phyloP scores from a whole-genome alignment of 257 asterid species.

The Cordia subcordata region DNA sequence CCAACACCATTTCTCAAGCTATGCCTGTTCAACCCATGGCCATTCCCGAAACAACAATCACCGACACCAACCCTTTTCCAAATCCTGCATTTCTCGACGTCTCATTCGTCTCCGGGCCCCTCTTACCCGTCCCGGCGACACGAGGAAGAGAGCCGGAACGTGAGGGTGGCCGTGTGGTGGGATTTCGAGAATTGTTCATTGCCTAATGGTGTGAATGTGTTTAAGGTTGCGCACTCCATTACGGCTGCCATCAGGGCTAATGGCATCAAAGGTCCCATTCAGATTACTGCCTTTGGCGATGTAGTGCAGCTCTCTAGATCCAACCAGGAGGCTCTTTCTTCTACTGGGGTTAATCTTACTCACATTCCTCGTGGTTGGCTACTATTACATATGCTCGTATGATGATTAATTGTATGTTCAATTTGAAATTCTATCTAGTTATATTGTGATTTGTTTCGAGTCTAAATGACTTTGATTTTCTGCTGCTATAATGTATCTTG shows the following conservation, averaged over 20 bases:
- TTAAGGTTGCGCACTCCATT: conserved; percentile 54
- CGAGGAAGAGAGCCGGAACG: conserved; percentile 70
- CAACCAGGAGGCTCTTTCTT: conserved; percentile 81
- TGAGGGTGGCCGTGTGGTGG: conserved; percentile 97
- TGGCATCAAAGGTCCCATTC: conserved; percentile 81
- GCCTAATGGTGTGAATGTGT: conserved; percentile 54
- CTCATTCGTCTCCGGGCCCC: conserved; percentile 16
- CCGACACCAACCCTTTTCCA: conserved; percentile 16
- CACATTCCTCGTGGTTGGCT: conserved; percentile 72
- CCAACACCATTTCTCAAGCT: conserved; percentile 30
- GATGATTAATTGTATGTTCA: conserved; percentile 1
- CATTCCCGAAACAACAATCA: conserved; percentile 1
- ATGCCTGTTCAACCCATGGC: conserved; percentile 17
- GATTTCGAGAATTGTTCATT: conserved; percentile 82
- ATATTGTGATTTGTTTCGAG: too few relatives aligned
- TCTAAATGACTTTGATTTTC: too few relatives aligned
- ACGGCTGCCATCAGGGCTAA: conserved; percentile 72
- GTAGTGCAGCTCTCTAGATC: conserved; percentile 68
- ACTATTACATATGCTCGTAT: background rate
- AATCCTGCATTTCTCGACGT: conserved; percentile 23
- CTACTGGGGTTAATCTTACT: conserved; percentile 71
- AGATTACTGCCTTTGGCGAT: conserved; percentile 92
- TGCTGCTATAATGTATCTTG: too few relatives aligned
- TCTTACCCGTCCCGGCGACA: conserved; percentile 42
- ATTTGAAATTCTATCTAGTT: background rate